Percentiles rank a stretch among this genome's conserved stretches.
These are phyloP conservation scores for Hyaloperonospora brassicae DNA, from an alignment of 352 stramenopile genomes.

Conservation along the genomic window DNA sequence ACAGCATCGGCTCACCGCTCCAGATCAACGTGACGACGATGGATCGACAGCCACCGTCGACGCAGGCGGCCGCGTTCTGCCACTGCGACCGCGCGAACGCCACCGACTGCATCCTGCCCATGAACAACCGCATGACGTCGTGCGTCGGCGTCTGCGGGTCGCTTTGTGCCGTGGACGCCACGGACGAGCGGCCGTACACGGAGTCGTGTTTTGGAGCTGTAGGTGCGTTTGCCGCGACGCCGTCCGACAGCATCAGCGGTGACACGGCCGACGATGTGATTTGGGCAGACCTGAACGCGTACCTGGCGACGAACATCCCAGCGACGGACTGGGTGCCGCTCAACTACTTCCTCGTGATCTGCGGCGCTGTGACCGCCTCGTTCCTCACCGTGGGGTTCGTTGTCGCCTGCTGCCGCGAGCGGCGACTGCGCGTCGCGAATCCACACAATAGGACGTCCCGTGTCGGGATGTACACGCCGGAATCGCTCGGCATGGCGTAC, in stretches of 20 bases:
- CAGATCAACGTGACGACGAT: constrained; percentile 60
- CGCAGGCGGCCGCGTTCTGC: constrained; percentile 36
- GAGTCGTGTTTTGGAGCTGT: constrained; percentile 32
- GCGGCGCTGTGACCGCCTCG: constrained; percentile 29
- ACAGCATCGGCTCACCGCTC: constrained; percentile 49
- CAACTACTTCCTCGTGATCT: constrained; percentile 48
- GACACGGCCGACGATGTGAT: constrained; percentile 18
- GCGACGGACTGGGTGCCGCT: constrained; percentile 34
- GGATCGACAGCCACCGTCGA: constrained; percentile 17
- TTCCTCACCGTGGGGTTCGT: constrained; percentile 39
- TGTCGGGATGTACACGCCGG: constrained; percentile 21
- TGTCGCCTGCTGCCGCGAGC: constrained; percentile 27
- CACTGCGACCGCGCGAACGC: constrained; percentile 33
- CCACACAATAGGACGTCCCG: constrained; percentile 16
- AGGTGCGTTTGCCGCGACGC: constrained; percentile 8
- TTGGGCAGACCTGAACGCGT: constrained; percentile 34
- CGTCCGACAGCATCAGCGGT: constrained; percentile 15
- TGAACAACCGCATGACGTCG: constrained; percentile 40
- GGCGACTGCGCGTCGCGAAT: constrained; percentile 16
- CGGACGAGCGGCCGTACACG: constrained; percentile 32
- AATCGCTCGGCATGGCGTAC: constrained; percentile 17
- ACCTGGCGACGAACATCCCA: constrained; percentile 32
- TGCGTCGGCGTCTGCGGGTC: constrained; percentile 47
- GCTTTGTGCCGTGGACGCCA: constrained; percentile 32
- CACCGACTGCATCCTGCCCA: constrained; percentile 40